Base-by-base conservation (phyloP, 2,329 filamentous ascomycete genomes). In the Davidsoniella australis region DNA sequence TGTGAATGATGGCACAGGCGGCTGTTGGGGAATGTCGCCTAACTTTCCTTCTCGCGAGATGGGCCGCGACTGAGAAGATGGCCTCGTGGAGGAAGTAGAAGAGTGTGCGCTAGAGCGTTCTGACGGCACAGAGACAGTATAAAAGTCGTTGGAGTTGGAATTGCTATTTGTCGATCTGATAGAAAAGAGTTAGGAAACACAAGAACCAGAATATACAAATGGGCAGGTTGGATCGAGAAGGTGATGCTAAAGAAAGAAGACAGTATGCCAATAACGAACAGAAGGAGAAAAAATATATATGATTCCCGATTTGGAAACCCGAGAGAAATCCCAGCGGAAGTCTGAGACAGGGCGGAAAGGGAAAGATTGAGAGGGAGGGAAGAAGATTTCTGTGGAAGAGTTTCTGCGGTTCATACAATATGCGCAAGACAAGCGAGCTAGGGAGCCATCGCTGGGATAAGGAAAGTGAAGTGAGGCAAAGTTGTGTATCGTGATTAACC, bases 141-240 rank as follows among this genome's bases (percentile, higher is more conserved):
- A 52, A 37, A 47, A 47, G 6, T 40, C 37, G 14, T 38, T 17
- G 18, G 18, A 26, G 23, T 51, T 51, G 41, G 49, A 39, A 16
- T 37, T 37, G 29, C 49, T 26, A 9, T 41, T 29, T 9, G 37
- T 24, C 9, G 49, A 51, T 48, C 49, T 51, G 42, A 14, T 47
- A 7, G 17, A 18, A 26, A 45, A 44, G 16, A 54, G 52, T 54
- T 55, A 54, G 54, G 53, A 48, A 48, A 53, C 36, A 45, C 40
- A 47, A 23, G 33, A 42, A 52, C 49, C 56, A 20, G 41, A 57
- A 39, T 23, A 23, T 5, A 4, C 53, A 57, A 47, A 52, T 58
- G 45, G 54, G 48, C 41, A 52, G 54, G 45, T 23, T 49, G 54
- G 43, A 54, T 51, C 29, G 55, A 57, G 43, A 47, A 47, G 29